These are phyloP conservation scores for Acorus gramineus DNA, from an alignment of 106 monocot genomes.

Conservation along the genomic window DNA sequence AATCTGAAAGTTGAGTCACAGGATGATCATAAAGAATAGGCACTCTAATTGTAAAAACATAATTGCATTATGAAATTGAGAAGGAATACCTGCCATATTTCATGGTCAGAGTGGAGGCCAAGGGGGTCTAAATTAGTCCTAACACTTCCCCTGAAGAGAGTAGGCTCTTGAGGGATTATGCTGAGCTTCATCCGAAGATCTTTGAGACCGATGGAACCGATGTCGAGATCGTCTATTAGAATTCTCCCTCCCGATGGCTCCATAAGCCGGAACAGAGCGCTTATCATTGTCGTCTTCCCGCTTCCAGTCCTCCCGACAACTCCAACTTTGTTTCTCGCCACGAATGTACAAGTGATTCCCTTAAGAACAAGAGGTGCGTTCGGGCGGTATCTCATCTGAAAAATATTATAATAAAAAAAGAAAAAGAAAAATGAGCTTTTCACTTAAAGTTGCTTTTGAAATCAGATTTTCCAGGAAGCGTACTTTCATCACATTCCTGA, in stretches of 20 bases:
- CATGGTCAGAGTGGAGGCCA: constrained; percentile 10
- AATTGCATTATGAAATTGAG: not conserved
- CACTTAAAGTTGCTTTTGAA: not conserved
- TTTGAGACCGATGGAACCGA: constrained; percentile 16
- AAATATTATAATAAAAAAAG: not conserved
- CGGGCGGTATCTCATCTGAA: constrained; percentile 48
- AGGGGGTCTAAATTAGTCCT: constrained; percentile 20
- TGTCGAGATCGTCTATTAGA: constrained; percentile 14
- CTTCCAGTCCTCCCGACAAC: constrained; percentile 73
- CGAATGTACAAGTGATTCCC: constrained; percentile 59
- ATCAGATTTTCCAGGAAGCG: not conserved
- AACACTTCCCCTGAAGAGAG: constrained; percentile 17
- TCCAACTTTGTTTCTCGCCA: constrained; percentile 52
- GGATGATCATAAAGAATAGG: no score
- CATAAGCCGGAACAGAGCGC: constrained; percentile 15
- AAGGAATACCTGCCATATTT: constrained; percentile 21
- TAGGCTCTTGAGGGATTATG: constrained; percentile 30
- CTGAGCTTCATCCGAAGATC: constrained; percentile 25
- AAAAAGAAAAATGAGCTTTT: not conserved
- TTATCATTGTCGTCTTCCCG: constrained; percentile 32
- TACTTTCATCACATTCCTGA: no score
- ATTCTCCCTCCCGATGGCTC: constrained; percentile 14
- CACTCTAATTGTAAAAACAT: no score
- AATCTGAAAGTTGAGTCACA: no score
- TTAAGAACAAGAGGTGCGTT: constrained; percentile 49